Base-by-base conservation (phyloP, 495 filamentous ascomycete genomes). In the Talaromyces nanjingensis region DNA sequence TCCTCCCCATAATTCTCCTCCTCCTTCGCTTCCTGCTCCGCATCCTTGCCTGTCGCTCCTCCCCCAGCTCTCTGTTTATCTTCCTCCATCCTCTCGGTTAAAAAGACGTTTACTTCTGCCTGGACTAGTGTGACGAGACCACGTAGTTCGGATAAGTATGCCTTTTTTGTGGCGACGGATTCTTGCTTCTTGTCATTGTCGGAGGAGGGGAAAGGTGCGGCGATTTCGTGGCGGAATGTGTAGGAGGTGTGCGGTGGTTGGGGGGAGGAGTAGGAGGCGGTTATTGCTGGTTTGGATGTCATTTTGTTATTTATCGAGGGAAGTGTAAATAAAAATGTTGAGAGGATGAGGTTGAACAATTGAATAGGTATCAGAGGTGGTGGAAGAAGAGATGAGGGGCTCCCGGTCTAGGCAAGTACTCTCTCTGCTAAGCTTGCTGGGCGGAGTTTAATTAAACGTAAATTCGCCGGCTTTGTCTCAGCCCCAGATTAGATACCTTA, bases 1-100 rank as follows among this genome's bases (percentile, higher is more conserved):
- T 96, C 91, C 75, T 93, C 91, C 42, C 88, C 92, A 68, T 94
- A 96, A 65, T 90, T 90, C 65, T 91, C 91, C 66, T 96, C 93
- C 70, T 92, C 92, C 64, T 85, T 83, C 29, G 79, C 79, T 67
- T 84, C 83, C 63, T 85, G 79, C 34, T 84, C 82, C 3, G 80
- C 83, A 18, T 76, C 69, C 42, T 81, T 73, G n/a, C 78, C 59
- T 27, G 80, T 80, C 31, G 72, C 71, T 11, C 55, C 69, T 27
- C 69, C 73, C 5, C 76, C 75, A 2, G 73, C 65, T 27, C 56
- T n/a, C 29, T 79, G 82, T 65, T 91, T 93, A 68, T 97, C 94
- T 66, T 91, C 88, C 61, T 93, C 92, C 93, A 98, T 98, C 45
- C 87, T 84, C 65, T 78, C 74, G 24, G 94, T 98, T 65, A 98